A percentile compares a stretch with the other conserved stretches of the same genome.
Evolutionary conservation across 2,329 filamentous ascomycete species (phyloP).

Genomic region (Neonectria faginata): DNA sequence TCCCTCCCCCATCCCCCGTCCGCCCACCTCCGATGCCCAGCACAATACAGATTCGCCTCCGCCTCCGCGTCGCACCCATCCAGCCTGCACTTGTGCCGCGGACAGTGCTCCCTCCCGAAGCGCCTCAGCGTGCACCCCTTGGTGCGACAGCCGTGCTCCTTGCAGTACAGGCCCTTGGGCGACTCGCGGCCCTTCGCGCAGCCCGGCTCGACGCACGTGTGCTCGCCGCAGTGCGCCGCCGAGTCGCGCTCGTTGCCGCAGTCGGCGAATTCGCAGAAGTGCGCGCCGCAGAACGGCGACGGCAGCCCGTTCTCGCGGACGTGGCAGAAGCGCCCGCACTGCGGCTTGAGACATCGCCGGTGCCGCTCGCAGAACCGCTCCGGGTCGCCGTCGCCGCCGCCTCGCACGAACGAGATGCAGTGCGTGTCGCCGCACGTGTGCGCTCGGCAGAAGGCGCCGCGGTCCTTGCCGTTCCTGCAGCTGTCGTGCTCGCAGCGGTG

Average conservation of each 20-base stretch:
- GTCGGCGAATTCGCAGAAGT: slow-evolving; percentile 46
- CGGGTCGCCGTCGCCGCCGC: slow-evolving; percentile 30
- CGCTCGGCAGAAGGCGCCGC: slow-evolving; percentile 38
- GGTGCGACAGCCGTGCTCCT: slow-evolving; percentile 43
- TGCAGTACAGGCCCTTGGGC: slow-evolving; percentile 36
- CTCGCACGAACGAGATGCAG: slow-evolving; percentile 42
- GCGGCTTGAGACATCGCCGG: slow-evolving; percentile 38
- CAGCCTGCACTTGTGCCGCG: slow-evolving; percentile 44
- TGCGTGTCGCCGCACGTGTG: slow-evolving; percentile 46
- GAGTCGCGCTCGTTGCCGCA: slow-evolving; percentile 42
- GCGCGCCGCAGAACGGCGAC: slow-evolving; percentile 45
- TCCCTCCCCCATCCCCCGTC: slow-evolving; percentile 23
- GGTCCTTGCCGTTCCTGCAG: slow-evolving; percentile 37
- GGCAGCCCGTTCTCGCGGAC: slow-evolving; percentile 41
- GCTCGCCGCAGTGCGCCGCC: slow-evolving; percentile 41
- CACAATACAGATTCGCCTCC: slow-evolving; percentile 38
- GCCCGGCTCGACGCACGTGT: slow-evolving; percentile 44
- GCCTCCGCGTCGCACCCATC: slow-evolving; percentile 44
- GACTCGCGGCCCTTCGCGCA: slow-evolving; percentile 37
- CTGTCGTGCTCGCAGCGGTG: slow-evolving; percentile 45
- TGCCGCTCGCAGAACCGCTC: slow-evolving; percentile 47
- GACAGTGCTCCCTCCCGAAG: slow-evolving; percentile 39
- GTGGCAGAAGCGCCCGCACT: slow-evolving; percentile 45
- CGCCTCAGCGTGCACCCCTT: slow-evolving; percentile 39
- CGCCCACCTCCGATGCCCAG: slow-evolving; percentile 34